Percentiles rank a stretch among this genome's conserved stretches.
phyloP scores from a whole-genome alignment of 805 yeast genomes.

The Zygosaccharomyces gambellarensis region DNA sequence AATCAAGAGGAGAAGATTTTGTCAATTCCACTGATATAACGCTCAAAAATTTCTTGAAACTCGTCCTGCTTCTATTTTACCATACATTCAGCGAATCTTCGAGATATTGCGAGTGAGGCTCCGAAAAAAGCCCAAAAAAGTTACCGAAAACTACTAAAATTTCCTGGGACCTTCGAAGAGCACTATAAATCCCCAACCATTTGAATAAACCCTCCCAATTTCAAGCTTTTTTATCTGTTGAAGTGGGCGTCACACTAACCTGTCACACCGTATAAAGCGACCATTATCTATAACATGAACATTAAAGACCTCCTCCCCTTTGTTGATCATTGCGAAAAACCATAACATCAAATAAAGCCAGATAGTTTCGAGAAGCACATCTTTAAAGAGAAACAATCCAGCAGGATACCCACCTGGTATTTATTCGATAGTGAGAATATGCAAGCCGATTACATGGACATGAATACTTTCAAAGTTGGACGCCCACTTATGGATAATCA shows the following conservation, averaged over 20 bases:
- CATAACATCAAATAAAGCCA: conserved; percentile 5
- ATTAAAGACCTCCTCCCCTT: conserved; percentile 1
- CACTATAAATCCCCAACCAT: not conserved
- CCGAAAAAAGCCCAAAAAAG: not conserved
- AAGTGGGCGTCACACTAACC: not conserved
- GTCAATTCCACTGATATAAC: too few species aligned
- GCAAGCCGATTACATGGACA: conserved; percentile 9
- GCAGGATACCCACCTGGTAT: conserved; percentile 4
- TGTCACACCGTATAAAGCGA: not conserved
- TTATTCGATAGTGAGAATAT: not conserved
- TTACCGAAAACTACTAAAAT: not conserved
- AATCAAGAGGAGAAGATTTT: too few species aligned
- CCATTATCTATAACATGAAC: not conserved
- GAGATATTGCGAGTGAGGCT: too few species aligned
- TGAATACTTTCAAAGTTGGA: conserved; percentile 2
- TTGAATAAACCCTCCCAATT: not conserved
- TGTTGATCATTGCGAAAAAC: conserved; percentile 6
- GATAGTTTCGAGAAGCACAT: conserved; percentile 1
- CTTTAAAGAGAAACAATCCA: not conserved
- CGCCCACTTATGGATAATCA: conserved; percentile 6
- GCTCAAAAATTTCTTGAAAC: too few species aligned
- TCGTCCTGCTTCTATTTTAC: too few species aligned
- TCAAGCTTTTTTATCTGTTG: not conserved
- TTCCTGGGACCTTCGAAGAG: not conserved
- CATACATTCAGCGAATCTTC: too few species aligned